Percentiles rank a stretch among this genome's conserved stretches.
These are phyloP conservation scores for Trichosporon inkin DNA, from an alignment of 1,284 basidiomycete species.

Conservation along the genomic window DNA sequence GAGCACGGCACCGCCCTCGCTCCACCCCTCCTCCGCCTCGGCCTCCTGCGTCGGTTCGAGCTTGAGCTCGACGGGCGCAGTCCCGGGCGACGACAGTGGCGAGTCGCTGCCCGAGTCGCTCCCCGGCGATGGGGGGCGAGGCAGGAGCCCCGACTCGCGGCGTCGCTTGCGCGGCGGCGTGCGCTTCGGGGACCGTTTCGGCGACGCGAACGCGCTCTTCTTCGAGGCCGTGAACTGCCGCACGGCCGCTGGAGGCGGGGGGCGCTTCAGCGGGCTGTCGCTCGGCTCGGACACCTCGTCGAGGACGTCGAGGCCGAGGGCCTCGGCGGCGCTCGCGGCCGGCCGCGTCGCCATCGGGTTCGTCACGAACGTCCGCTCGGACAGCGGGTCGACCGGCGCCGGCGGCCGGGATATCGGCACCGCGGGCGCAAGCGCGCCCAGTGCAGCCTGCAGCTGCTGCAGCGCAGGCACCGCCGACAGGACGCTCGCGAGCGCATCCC, in stretches of 20 bases:
- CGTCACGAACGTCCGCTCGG: background rate
- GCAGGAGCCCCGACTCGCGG: background rate
- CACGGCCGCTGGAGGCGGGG: background rate
- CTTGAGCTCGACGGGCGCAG: background rate
- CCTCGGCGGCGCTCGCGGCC: slow-evolving; percentile 10
- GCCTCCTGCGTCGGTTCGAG: slow-evolving; percentile 7
- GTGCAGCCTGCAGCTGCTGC: slow-evolving; percentile 8
- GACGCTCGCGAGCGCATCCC: slow-evolving; percentile 13
- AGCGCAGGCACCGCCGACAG: slow-evolving; percentile 16
- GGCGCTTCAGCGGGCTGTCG: slow-evolving; percentile 2
- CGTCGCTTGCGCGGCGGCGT: slow-evolving; percentile 1
- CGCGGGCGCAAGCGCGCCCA: background rate
- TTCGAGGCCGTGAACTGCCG: background rate
- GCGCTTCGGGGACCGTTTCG: background rate
- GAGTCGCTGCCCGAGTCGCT: slow-evolving; percentile 6
- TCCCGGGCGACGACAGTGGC: background rate
- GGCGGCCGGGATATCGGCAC: background rate
- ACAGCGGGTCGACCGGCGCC: background rate
- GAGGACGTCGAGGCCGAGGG: background rate
- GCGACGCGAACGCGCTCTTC: background rate
- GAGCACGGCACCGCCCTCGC: background rate
- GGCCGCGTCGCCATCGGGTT: slow-evolving; percentile 20
- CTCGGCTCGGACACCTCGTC: slow-evolving; percentile 4
- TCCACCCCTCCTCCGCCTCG: background rate
- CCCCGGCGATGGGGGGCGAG: background rate